Base-by-base conservation (phyloP, 768 basidiomycete species). In the Tremella mesenterica region DNA sequence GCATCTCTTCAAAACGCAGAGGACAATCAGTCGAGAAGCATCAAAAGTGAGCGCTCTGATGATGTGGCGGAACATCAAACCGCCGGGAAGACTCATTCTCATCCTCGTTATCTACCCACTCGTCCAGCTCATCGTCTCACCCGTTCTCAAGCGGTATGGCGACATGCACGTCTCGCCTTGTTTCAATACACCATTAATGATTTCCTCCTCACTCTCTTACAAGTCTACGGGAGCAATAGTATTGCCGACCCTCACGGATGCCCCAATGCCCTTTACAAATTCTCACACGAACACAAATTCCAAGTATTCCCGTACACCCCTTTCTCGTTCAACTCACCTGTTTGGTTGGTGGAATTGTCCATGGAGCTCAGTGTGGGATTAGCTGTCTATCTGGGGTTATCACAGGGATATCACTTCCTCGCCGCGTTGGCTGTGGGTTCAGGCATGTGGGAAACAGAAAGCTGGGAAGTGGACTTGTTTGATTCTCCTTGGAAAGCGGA, bases 381-480 rank as follows among this genome's bases (percentile, higher is more conserved):
- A 1, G 61, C 59, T 8, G 54, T 67, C 12, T 61, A 54, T 53
- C 41, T 53, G 25, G 63, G 58, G n/a, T 54, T 69, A 18, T 23
- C 31, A 3, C 20, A 38, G 20, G 59, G 58, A 2, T 70, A 65
- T 34, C 65, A 67, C 44, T 9, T 47, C 5, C 39, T 59, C 26
- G 68, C 59, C 0, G 14, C 29, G 1, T 0, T 65, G 16, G 41
- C 51, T n/a, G 54, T 70, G 4, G 61, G 54, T 1, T 43, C 46
- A 7, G 59, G 57, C 23, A 21, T 61, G 13, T 70, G 58, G 47
- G 65, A 70, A 44, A 48, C 51, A 8, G 65, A 67, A 44, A 54
- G 52, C 9, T 70, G 68, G 68, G 63, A 66, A 45, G 44, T 58
- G 26, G 60, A 64, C 49, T 28, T 73, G 41, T 65, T 71, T 31